Evolutionary conservation across 1,284 basidiomycete genomes (phyloP).

Genomic region (Cryptococcus sp.): DNA sequence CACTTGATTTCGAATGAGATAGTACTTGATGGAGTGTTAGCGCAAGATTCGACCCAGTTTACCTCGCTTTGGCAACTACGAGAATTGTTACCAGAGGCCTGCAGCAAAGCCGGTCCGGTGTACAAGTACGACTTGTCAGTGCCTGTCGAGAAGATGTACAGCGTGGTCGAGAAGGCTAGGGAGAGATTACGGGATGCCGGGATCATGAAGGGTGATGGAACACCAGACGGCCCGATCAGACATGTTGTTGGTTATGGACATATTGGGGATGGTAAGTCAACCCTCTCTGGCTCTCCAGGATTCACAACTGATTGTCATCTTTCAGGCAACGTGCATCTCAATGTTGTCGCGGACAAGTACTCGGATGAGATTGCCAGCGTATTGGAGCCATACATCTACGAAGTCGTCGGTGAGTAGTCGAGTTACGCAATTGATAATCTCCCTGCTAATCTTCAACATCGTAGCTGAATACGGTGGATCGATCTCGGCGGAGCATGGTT

Average conservation of each 20-base stretch:
- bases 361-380: slow-evolving; percentile 79
- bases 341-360: slow-evolving; percentile 84
- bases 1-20: slow-evolving; percentile 74
- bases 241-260: slow-evolving; percentile 93
- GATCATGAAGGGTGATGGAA: slow-evolving; percentile 62
- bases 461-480: slow-evolving; percentile 68
- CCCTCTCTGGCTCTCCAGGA: slow-evolving; percentile 9
- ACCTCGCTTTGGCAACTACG: slow-evolving; percentile 87
- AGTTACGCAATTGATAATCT: neutral
- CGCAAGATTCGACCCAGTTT: slow-evolving; percentile 89
- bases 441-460: neutral
- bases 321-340: slow-evolving; percentile 89
- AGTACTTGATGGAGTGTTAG: slow-evolving; percentile 87
- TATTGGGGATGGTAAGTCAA: slow-evolving; percentile 81
- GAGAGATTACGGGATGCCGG: slow-evolving; percentile 73
- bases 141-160: slow-evolving; percentile 84
- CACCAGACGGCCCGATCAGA: slow-evolving; percentile 66
- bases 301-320: neutral
- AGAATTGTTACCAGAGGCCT: slow-evolving; percentile 91
- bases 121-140: slow-evolving; percentile 99
- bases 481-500: slow-evolving; percentile 94
- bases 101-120: slow-evolving; percentile 89
- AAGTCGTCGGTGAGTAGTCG: slow-evolving; percentile 64
- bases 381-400: slow-evolving; percentile 94
- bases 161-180: slow-evolving; percentile 79